Conservation (phyloP, 495 filamentous ascomycete species). For the Hapsidospora chrysogenum region DNA sequence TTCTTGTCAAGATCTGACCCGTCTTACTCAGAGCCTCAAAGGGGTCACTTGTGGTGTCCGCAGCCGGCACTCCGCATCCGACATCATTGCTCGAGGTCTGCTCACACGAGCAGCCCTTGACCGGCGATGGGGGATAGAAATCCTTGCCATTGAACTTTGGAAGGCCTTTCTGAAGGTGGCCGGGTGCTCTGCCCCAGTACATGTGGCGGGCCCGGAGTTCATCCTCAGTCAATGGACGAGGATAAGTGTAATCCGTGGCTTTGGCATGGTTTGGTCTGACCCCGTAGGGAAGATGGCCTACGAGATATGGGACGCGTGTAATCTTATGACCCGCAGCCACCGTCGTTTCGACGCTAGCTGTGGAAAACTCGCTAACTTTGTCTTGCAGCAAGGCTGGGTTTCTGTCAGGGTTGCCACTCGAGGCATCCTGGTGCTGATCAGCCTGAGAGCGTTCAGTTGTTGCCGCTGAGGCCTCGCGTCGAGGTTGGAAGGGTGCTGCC, state of each 20-base stretch:
- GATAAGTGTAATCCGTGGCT: conserved; percentile 26
- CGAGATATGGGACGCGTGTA: conserved; percentile 23
- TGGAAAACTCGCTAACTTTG: neutral
- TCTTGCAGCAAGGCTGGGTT: neutral
- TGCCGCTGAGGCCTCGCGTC: conserved; percentile 1
- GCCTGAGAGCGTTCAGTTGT: too few species aligned
- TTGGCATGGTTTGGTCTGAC: conserved; percentile 14
- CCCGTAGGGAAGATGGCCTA: conserved; percentile 23
- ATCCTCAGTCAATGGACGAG: conserved; percentile 26
- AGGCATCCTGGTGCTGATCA: too few species aligned
- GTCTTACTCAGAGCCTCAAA: neutral
- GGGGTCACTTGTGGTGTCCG: neutral
- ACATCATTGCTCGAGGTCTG: too few species aligned
- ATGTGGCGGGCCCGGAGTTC: conserved; percentile 29
- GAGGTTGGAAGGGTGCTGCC: conserved; percentile 14
- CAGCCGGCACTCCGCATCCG: neutral
- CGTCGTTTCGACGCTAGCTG: too few species aligned
- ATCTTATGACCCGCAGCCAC: too few species aligned
- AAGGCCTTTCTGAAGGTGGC: conserved; percentile 21
- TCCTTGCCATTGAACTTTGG: conserved; percentile 40
- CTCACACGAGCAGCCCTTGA: conserved; percentile 10
- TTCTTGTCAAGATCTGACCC: neutral
- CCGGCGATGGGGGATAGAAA: conserved; percentile 36
- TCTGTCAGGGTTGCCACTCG: too few species aligned
- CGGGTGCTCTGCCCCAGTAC: conserved; percentile 33